Percentiles rank a stretch among this genome's conserved stretches.
phyloP scores from a whole-genome alignment of 2,329 filamentous ascomycete genomes.

The Calonectria honghensis region DNA sequence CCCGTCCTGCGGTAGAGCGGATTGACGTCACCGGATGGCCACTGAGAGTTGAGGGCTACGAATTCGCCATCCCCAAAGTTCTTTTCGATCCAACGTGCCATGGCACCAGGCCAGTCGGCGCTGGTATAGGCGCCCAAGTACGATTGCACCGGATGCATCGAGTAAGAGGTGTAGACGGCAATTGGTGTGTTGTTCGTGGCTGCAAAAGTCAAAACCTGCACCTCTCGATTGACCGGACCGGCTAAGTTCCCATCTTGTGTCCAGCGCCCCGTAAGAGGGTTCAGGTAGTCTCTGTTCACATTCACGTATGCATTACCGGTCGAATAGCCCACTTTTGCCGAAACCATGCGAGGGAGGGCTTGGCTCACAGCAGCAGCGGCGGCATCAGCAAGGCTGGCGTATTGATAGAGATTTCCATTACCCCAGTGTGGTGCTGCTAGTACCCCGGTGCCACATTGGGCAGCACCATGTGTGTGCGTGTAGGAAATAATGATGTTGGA shows the following conservation, averaged over 20 bases:
- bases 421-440: neutral
- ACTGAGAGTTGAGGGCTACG: neutral
- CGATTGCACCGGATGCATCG: slow-evolving; percentile 9
- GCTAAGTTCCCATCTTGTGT: slow-evolving; percentile 5
- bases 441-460: neutral
- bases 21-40: slow-evolving; percentile 1
- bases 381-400: neutral
- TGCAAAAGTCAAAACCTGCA: neutral
- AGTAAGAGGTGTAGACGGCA: slow-evolving; percentile 11
- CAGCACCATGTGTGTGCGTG: neutral
- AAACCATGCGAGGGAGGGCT: neutral
- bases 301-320: slow-evolving; percentile 2
- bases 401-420: slow-evolving; percentile 2
- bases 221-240: neutral
- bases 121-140: slow-evolving; percentile 3
- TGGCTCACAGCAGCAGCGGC: slow-evolving; percentile 3
- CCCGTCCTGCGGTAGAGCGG: slow-evolving; percentile 4
- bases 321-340: slow-evolving; percentile 18
- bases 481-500: slow-evolving; percentile 18
- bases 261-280: neutral
- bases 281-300: neutral
- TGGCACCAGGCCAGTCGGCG: neutral
- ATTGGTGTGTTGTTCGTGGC: slow-evolving; percentile 3
- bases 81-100: neutral
- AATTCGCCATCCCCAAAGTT: neutral